Conservation (phyloP, 1,139 yeast genomes). For the Yamadazyma atmosphaerica region DNA sequence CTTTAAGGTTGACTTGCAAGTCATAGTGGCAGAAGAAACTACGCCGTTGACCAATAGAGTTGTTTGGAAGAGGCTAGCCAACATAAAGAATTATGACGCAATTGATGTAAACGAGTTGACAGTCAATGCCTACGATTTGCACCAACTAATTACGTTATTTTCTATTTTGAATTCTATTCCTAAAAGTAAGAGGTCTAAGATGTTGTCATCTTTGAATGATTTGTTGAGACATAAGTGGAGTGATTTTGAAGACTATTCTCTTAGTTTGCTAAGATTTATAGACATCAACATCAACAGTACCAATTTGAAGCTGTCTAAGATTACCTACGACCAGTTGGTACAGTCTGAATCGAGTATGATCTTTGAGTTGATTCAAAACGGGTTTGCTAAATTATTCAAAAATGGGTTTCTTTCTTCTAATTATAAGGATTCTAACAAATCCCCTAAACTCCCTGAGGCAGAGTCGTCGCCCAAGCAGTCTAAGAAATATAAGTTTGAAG, state of each 20-base stretch:
- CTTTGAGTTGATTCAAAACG: constrained; percentile 40
- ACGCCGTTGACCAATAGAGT: constrained; percentile 1
- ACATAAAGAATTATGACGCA: constrained; percentile 22
- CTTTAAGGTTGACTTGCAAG: constrained; percentile 3
- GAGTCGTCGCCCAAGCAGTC: constrained; percentile 1
- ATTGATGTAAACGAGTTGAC: constrained; percentile 30
- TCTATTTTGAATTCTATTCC: constrained; percentile 31
- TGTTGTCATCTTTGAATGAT: constrained; percentile 19
- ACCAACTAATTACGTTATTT: constrained; percentile 43
- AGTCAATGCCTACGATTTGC: constrained; percentile 35
- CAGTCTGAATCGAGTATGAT: constrained; percentile 28
- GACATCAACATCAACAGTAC: constrained; percentile 30
- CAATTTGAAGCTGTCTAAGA: constrained; percentile 19
- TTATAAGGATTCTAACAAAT: not conserved
- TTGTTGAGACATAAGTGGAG: constrained; percentile 27
- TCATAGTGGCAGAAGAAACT: constrained; percentile 2
- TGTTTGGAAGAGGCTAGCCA: constrained; percentile 15
- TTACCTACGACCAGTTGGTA: constrained; percentile 37
- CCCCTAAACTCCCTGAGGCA: constrained; percentile 6
- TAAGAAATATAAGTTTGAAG: constrained; percentile 20
- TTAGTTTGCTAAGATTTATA: constrained; percentile 39
- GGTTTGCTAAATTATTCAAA: constrained; percentile 34
- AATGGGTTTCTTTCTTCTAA: constrained; percentile 20
- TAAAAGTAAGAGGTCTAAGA: constrained; percentile 19
- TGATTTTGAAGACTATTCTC: constrained; percentile 32